Evolutionary conservation across 2,329 filamentous ascomycete genomes (phyloP).

Genomic region (Sporothrix phasma): DNA sequence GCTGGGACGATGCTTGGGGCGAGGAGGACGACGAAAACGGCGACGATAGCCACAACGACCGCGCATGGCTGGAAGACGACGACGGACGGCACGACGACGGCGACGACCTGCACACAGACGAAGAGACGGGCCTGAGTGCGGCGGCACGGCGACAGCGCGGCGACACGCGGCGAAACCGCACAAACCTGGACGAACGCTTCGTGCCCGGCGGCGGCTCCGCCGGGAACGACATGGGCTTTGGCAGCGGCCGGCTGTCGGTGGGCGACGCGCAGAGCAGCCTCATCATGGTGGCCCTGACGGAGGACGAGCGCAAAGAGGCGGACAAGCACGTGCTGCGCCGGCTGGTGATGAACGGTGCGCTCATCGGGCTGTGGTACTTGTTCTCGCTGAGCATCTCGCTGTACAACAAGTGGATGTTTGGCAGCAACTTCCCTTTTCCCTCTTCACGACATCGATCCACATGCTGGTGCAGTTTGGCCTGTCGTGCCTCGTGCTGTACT

Average conservation of each 20-base stretch:
- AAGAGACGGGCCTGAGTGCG: conserved; percentile 76
- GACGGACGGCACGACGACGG: conserved; percentile 25
- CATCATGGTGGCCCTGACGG: conserved; percentile 37
- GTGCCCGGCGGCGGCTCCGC: conserved; percentile 34
- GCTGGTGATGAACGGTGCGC: conserved; percentile 61
- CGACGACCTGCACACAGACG: conserved; percentile 70
- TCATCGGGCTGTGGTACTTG: conserved; percentile 80
- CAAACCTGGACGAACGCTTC: conserved; percentile 59
- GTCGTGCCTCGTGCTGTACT: conserved; percentile 65
- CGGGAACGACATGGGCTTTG: conserved; percentile 1
- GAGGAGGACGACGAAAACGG: conserved; percentile 87
- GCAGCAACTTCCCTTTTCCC: conserved; percentile 85
- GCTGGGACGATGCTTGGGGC: conserved; percentile 63
- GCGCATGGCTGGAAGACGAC: conserved; percentile 43
- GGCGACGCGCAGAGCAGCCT: not conserved
- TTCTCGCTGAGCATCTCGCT: conserved; percentile 92
- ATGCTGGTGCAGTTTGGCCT: conserved; percentile 91
- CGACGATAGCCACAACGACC: conserved; percentile 48
- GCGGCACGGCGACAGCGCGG: conserved; percentile 60
- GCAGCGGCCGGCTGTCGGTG: not conserved
- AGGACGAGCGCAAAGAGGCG: conserved; percentile 64
- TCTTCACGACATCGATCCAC: conserved; percentile 91
- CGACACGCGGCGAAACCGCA: conserved; percentile 56
- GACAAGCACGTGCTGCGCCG: conserved; percentile 62
- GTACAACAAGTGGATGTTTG: conserved; percentile 99